These are phyloP conservation scores for Wickerhamomyces sp. DNA, from an alignment of 1,139 yeast species.

Conservation along the genomic window DNA sequence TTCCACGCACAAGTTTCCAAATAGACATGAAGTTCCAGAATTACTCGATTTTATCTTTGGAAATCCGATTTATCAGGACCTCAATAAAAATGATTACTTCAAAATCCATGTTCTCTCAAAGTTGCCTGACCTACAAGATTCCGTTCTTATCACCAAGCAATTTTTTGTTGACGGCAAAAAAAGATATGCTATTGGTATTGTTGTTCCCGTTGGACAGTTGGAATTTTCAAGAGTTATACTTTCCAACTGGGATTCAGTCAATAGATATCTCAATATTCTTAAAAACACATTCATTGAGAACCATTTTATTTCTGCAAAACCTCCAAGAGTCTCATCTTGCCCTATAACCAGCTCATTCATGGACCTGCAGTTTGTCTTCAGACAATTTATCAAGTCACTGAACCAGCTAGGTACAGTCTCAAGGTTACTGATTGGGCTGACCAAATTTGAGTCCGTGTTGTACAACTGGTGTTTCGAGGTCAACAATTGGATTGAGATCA, in stretches of 20 bases:
- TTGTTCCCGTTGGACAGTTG: constrained; percentile 11
- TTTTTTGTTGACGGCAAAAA: constrained; percentile 12
- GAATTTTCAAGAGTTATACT: constrained; percentile 13
- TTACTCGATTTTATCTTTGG: constrained; percentile 21
- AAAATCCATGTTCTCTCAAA: constrained; percentile 14
- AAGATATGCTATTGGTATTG: constrained; percentile 18
- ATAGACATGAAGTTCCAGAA: constrained; percentile 22
- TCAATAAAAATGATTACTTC: constrained; percentile 11
- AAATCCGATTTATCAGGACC: constrained; percentile 22
- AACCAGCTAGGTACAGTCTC: constrained; percentile 28
- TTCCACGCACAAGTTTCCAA: constrained; percentile 3
- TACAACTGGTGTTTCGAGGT: constrained; percentile 54
- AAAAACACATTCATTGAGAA: constrained; percentile 16
- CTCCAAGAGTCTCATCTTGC: constrained; percentile 4
- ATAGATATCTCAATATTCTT: constrained; percentile 11
- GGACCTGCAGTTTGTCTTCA: constrained; percentile 23
- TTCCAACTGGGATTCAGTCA: constrained; percentile 17
- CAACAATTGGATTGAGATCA: constrained; percentile 56
- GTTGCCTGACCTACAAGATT: constrained; percentile 9
- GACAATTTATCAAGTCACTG: constrained; percentile 26
- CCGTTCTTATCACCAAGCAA: constrained; percentile 16
- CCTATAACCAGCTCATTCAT: constrained; percentile 18
- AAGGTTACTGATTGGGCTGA: constrained; percentile 29
- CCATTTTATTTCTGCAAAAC: constrained; percentile 7
- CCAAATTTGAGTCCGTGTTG: constrained; percentile 22